phyloP scores from a whole-genome alignment of 78 protist genomes.

The Chrysochromulina tobinii region DNA sequence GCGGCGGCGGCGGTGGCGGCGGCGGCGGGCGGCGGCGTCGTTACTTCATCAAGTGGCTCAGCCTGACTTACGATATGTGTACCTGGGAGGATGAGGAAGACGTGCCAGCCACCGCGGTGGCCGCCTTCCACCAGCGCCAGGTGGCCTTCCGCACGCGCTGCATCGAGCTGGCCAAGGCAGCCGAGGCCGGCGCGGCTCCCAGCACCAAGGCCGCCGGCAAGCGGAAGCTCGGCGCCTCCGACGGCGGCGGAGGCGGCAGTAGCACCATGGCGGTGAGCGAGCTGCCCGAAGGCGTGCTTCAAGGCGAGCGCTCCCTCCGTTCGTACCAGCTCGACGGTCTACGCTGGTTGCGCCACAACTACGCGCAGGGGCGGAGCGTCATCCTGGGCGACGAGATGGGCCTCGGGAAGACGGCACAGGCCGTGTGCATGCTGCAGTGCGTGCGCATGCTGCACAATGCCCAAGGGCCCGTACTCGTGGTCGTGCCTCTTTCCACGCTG shows the following conservation, averaged over 20 bases:
- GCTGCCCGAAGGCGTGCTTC: slow-evolving; percentile 36
- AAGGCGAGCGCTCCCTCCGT: slow-evolving; percentile 57
- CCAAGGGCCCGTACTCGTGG: slow-evolving; percentile 45
- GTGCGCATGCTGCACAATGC: not conserved
- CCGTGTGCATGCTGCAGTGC: not conserved
- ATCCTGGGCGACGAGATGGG: slow-evolving; percentile 76
- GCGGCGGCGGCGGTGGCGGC: not conserved
- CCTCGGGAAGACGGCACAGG: slow-evolving; percentile 65
- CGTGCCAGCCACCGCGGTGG: not conserved
- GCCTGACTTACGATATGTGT: slow-evolving; percentile 65
- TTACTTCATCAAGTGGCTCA: slow-evolving; percentile 84
- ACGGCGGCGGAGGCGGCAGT: not conserved
- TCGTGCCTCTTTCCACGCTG: slow-evolving; percentile 65
- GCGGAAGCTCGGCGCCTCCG: slow-evolving; percentile 29
- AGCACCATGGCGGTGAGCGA: not conserved
- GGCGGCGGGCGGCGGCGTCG: not conserved
- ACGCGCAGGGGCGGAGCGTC: slow-evolving; percentile 18
- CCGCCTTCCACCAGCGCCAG: not conserved
- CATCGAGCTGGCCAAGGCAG: not conserved
- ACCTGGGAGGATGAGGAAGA: slow-evolving; percentile 82
- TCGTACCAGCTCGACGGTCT: slow-evolving; percentile 88
- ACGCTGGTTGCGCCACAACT: slow-evolving; percentile 34
- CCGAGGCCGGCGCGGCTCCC: not conserved
- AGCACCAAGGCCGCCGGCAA: not conserved
- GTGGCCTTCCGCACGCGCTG: not conserved